Base-by-base conservation (phyloP, 2,329 filamentous ascomycete species). In the Claviceps arundinis region DNA sequence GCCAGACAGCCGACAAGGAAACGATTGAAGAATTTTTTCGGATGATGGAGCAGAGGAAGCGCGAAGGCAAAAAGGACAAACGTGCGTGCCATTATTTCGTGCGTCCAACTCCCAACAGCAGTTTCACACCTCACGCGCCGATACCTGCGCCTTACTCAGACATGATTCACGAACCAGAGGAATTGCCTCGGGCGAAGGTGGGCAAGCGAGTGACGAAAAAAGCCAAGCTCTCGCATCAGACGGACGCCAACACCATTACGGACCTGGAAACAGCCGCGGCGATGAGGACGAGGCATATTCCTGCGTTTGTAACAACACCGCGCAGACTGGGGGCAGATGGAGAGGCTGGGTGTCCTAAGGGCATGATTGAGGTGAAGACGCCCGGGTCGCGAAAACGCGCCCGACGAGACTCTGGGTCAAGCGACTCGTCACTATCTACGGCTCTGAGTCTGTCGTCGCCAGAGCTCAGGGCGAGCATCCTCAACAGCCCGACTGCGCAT, bases 11-110 rank as follows among this genome's bases (percentile, higher is more conserved):
- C n/a, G 74, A 76, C 56, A 60, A 65, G 40, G 71, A 74, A 40
- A 76, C 77, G 1, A 61, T 76, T 50, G 64, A 70, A 41, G 70
- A 76, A 56, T 83, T 82, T 60, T 67, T 66, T 48, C 67, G 65
- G 41, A 70, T 78, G 44, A 62, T 84, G 48, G 66, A 70, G 58
- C 64, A 71, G 53, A 78, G 74, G 66, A 83, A 83, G 63, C 72
- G 68, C 54, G 74, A 81, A 57, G 80, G 77, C 51, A 75, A 74
- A 59, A 74, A 72, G 59, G 70, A 75, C 58, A 69, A 76, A 62
- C 68, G 72, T 60, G 70, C 72, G 55, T 70, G 68, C 65, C 69
- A 76, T 56, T 78, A 78, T 64, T 81, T 81, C 63, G 70, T 73
- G 41, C 71, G 73, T 16, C 70, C 71, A 11, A 62, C 70, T n/a